Conservation (phyloP, 768 basidiomycete species). For the Dendrothele bispora region DNA sequence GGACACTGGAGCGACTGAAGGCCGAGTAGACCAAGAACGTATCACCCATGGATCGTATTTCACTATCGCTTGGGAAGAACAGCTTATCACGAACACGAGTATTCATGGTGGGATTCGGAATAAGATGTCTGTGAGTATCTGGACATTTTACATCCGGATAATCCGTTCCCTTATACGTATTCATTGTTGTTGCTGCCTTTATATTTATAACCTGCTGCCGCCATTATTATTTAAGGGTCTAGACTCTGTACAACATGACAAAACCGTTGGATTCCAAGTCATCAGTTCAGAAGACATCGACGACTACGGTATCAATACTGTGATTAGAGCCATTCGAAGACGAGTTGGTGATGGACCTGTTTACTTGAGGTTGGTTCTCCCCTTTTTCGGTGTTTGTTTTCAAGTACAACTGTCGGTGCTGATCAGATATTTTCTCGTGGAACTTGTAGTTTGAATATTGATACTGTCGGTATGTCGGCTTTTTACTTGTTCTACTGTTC, state of each 20-base stretch:
- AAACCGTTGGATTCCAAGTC: constrained; percentile 58
- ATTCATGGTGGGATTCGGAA: constrained; percentile 74
- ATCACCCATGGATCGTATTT: constrained; percentile 74
- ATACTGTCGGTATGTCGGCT: constrained; percentile 48
- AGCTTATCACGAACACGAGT: constrained; percentile 58
- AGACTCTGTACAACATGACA: constrained; percentile 52
- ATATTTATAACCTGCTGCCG: too few relatives aligned
- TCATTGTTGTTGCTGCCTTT: neutral
- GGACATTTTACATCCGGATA: constrained; percentile 13
- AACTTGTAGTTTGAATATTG: constrained; percentile 52
- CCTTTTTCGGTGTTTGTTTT: too few relatives aligned
- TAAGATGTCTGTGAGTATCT: constrained; percentile 35
- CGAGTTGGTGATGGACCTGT: constrained; percentile 61
- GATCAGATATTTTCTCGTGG: neutral
- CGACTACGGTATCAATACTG: constrained; percentile 53
- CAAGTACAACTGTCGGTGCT: neutral
- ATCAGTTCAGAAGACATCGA: constrained; percentile 67
- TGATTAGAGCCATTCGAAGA: constrained; percentile 55
- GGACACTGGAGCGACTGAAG: constrained; percentile 51
- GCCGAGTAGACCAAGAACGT: constrained; percentile 42
- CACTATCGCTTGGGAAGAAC: constrained; percentile 57
- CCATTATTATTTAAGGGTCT: constrained; percentile 42
- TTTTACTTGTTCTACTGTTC: too few relatives aligned
- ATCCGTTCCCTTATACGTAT: neutral
- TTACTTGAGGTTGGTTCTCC: constrained; percentile 49